phyloP scores from a whole-genome alignment of 805 yeast genomes.

The Myxozyma nipponensis region DNA sequence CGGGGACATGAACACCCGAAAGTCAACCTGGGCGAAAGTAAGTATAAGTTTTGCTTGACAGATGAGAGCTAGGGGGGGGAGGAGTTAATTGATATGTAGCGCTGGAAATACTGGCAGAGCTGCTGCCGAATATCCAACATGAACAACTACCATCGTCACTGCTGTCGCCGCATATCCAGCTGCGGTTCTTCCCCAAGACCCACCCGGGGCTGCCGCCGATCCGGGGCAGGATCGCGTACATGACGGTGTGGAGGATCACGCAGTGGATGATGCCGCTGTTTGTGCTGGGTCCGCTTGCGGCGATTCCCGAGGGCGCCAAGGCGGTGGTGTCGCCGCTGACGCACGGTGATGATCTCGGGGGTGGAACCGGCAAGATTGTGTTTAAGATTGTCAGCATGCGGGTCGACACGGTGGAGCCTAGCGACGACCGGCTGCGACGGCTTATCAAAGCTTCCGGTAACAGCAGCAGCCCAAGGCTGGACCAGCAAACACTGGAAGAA shows the following conservation, averaged over 20 bases:
- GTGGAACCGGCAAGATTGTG: conserved; percentile 8
- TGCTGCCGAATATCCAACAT: conserved; percentile 23
- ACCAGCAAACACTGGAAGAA: neutral
- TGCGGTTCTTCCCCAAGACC: conserved; percentile 24
- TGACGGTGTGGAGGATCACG: conserved; percentile 25
- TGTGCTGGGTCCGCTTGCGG: conserved; percentile 25
- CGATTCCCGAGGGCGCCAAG: conserved; percentile 18
- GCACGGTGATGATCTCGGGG: neutral
- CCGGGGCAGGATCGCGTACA: conserved; percentile 20
- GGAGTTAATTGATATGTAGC: conserved; percentile 6
- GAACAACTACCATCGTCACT: conserved; percentile 16
- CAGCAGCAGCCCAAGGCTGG: neutral
- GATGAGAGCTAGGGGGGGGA: neutral
- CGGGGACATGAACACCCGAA: neutral
- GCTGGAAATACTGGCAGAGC: conserved; percentile 12
- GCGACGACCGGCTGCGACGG: neutral
- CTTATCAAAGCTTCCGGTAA: neutral
- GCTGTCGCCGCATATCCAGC: conserved; percentile 23
- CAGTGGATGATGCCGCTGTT: conserved; percentile 24
- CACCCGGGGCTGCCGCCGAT: conserved; percentile 27
- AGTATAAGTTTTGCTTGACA: neutral
- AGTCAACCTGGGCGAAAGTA: neutral
- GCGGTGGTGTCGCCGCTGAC: neutral
- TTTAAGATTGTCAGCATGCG: conserved; percentile 24
- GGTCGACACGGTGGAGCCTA: conserved; percentile 9